Evolutionary conservation across 202 grass and related monocot species (phyloP).

Genomic region (Saccharum hybrid): DNA sequence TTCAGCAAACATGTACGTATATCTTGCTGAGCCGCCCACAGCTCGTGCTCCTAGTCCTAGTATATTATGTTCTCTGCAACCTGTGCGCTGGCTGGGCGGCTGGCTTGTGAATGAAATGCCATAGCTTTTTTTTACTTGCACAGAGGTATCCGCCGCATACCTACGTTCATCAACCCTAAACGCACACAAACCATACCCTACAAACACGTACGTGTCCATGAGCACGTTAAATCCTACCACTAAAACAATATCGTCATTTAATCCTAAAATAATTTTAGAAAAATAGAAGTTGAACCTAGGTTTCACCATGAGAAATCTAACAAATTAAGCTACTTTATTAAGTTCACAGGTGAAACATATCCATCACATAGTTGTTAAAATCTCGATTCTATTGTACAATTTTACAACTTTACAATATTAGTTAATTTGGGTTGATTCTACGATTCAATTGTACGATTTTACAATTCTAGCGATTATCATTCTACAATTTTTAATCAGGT

Average conservation of each 20-base stretch:
- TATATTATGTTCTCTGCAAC: not conserved
- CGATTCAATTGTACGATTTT: not conserved
- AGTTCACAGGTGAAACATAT: not conserved
- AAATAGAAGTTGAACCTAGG: too few species aligned
- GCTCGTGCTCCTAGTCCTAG: not conserved
- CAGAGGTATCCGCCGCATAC: too few species aligned
- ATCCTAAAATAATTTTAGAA: too few species aligned
- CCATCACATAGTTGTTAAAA: not conserved
- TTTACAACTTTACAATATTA: not conserved
- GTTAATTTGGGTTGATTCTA: not conserved
- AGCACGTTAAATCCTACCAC: too few species aligned
- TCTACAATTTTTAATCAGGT: too few species aligned
- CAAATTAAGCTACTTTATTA: too few species aligned
- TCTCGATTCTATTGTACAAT: not conserved
- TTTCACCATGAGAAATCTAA: too few species aligned
- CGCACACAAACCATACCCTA: too few species aligned
- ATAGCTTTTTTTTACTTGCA: too few species aligned
- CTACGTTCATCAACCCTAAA: too few species aligned
- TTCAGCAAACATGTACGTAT: conserved; percentile 10
- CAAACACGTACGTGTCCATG: too few species aligned
- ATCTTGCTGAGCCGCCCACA: conserved; percentile 18
- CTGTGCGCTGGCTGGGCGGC: conserved; percentile 12
- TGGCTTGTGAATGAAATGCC: not conserved
- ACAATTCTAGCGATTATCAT: not conserved
- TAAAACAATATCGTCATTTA: too few species aligned